Evolutionary conservation across 2,329 filamentous ascomycete species (phyloP).

Genomic region (Trichoderma endophyticum): DNA sequence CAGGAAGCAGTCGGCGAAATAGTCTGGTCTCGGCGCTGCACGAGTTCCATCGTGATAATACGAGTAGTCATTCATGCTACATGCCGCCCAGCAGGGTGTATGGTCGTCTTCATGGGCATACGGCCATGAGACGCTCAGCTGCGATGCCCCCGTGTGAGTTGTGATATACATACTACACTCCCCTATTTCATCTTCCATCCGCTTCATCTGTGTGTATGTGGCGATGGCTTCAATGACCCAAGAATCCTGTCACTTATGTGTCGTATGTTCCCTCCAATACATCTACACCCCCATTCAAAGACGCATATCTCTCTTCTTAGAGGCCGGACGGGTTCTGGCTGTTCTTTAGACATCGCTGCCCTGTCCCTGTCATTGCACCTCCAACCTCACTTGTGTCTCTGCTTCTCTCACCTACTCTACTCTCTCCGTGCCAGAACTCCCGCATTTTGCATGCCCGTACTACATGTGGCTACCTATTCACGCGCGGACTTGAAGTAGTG

Average conservation of each 20-base stretch:
- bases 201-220: not conserved
- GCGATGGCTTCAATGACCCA: not conserved
- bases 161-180: not conserved
- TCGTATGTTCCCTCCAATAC: not conserved
- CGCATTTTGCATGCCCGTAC: not conserved
- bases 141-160: not conserved
- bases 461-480: not conserved
- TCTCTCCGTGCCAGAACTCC: not conserved
- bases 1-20: not conserved
- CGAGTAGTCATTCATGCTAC: not conserved
- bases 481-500: not conserved
- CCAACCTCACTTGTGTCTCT: not conserved
- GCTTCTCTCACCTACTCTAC: not conserved
- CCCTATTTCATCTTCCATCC: not conserved
- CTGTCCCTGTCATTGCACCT: not conserved
- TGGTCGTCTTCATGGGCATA: not conserved
- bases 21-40: not conserved
- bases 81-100: not conserved
- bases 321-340: not conserved
- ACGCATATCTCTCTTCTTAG: not conserved
- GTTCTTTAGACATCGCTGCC: not conserved
- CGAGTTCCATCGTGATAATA: not conserved
- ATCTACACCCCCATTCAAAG: not conserved
- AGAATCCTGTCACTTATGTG: not conserved
- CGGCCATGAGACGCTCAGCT: not conserved